Conservation (phyloP, 2,329 filamentous ascomycete species). For the Graphilbum ipis-grandicollis region DNA sequence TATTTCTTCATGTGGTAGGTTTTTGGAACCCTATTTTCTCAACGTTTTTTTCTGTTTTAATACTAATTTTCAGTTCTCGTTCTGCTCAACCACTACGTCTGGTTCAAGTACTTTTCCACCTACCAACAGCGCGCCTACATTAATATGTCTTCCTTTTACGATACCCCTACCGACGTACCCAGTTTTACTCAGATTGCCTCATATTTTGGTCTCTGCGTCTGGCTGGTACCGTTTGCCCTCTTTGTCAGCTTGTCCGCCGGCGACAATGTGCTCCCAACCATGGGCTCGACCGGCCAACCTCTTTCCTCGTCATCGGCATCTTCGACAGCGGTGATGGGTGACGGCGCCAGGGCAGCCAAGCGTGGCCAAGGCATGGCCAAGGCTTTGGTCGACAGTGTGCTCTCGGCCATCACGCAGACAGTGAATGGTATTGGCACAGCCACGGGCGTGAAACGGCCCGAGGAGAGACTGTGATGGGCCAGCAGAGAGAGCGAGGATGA, state of each 20-base stretch:
- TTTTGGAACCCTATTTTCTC: too few relatives aligned
- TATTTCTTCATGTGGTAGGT: constrained; percentile 64
- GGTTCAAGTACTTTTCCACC: constrained; percentile 82
- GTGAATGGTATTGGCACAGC: constrained; percentile 28
- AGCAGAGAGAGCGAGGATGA: not conserved
- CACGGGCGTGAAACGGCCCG: constrained; percentile 22
- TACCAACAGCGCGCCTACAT: constrained; percentile 39
- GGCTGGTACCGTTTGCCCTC: constrained; percentile 86
- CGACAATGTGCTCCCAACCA: constrained; percentile 86
- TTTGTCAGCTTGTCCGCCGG: constrained; percentile 90
- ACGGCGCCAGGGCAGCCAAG: constrained; percentile 26
- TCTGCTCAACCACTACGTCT: constrained; percentile 78
- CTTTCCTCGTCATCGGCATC: too few relatives aligned
- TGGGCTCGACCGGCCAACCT: constrained; percentile 48
- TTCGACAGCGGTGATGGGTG: constrained; percentile 15
- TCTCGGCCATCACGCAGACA: constrained; percentile 31
- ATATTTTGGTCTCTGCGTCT: constrained; percentile 91
- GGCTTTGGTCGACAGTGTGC: constrained; percentile 40
- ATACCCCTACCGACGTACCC: constrained; percentile 45
- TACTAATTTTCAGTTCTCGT: constrained; percentile 45
- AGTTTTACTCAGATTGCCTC: constrained; percentile 88
- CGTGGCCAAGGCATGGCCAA: constrained; percentile 48
- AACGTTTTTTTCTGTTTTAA: not conserved
- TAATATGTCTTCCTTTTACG: constrained; percentile 41
- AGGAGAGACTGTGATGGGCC: constrained; percentile 17